Conservation (phyloP, 805 yeast genomes). For the Wickerhamiella kurtzmanii region DNA sequence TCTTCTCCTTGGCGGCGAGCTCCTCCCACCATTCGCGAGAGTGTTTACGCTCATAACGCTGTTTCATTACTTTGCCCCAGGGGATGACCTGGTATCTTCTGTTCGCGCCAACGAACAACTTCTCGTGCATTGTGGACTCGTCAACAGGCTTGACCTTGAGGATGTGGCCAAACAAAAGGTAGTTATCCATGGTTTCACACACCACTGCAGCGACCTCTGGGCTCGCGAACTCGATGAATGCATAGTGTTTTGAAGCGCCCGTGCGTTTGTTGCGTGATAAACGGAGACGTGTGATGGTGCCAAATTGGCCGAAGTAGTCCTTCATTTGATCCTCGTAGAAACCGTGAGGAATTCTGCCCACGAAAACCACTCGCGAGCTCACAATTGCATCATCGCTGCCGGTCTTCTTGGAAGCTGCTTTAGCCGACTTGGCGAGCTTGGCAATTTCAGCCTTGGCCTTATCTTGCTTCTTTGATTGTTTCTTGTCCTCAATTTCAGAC, state of each 20-base stretch:
- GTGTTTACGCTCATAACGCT: constrained; percentile 44
- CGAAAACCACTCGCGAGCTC: constrained; percentile 42
- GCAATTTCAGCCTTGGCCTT: constrained; percentile 5
- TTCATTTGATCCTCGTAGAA: constrained; percentile 64
- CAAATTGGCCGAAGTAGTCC: constrained; percentile 82
- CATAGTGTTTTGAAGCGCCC: constrained; percentile 85
- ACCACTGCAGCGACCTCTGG: constrained; percentile 74
- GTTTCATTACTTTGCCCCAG: constrained; percentile 41
- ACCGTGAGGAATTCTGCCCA: constrained; percentile 88
- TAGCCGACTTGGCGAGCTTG: constrained; percentile 9
- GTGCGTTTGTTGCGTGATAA: constrained; percentile 80
- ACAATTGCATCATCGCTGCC: constrained; percentile 29
- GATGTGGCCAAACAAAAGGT: constrained; percentile 75
- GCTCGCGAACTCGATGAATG: constrained; percentile 70
- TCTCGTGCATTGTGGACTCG: constrained; percentile 28
- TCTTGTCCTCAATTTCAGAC: constrained; percentile 3
- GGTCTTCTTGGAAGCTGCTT: constrained; percentile 1
- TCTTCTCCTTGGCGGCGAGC: constrained; percentile 35
- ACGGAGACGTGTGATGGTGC: constrained; percentile 63
- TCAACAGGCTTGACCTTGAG: constrained; percentile 53
- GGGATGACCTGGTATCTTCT: constrained; percentile 45
- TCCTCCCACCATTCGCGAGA: constrained; percentile 43
- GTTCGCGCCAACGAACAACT: constrained; percentile 46
- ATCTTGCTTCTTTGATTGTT: constrained; percentile 2
- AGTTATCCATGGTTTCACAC: constrained; percentile 92